Percentiles rank a stretch among this genome's conserved stretches.
Evolutionary conservation across 495 filamentous ascomycete species (phyloP).

Genomic region (Glutinoglossum americanum): DNA sequence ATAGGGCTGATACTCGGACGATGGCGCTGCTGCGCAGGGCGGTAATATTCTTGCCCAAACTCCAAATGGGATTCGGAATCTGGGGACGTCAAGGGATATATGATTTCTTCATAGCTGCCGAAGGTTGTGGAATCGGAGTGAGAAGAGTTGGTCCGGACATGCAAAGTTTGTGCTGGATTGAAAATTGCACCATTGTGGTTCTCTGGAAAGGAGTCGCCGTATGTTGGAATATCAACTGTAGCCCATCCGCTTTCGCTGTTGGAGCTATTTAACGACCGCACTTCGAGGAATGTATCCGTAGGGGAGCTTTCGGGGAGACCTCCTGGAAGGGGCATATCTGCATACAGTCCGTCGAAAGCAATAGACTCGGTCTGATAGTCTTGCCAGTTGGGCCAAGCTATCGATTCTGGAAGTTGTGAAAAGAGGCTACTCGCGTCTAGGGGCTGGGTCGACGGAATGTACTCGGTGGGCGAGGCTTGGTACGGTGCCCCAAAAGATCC

Average conservation of each 20-base stretch:
- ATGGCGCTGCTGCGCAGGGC: neutral
- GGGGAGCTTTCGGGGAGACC: slow-evolving; percentile 48
- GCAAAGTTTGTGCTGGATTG: slow-evolving; percentile 69
- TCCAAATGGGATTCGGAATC: slow-evolving; percentile 40
- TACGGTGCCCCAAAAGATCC: slow-evolving; percentile 27
- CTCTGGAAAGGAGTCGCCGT: slow-evolving; percentile 29
- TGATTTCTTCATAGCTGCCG: slow-evolving; percentile 66
- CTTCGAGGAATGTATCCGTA: slow-evolving; percentile 62
- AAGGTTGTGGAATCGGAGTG: slow-evolving; percentile 40
- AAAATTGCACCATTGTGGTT: slow-evolving; percentile 43
- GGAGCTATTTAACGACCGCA: slow-evolving; percentile 53
- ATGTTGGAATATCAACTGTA: slow-evolving; percentile 39
- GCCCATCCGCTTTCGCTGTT: slow-evolving; percentile 74
- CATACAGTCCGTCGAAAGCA: slow-evolving; percentile 29
- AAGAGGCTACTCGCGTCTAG: slow-evolving; percentile 42
- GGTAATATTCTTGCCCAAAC: neutral
- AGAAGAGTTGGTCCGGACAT: slow-evolving; percentile 64
- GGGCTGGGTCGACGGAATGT: slow-evolving; percentile 46
- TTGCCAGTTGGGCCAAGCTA: slow-evolving; percentile 44
- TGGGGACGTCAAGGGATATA: slow-evolving; percentile 47
- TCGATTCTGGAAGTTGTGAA: slow-evolving; percentile 40
- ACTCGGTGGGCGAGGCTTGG: slow-evolving; percentile 42
- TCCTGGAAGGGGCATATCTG: slow-evolving; percentile 23
- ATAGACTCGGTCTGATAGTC: slow-evolving; percentile 42
- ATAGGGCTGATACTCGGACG: slow-evolving; percentile 1